Conservation (phyloP, 306 rosid genomes). For the Prunus armeniaca region DNA sequence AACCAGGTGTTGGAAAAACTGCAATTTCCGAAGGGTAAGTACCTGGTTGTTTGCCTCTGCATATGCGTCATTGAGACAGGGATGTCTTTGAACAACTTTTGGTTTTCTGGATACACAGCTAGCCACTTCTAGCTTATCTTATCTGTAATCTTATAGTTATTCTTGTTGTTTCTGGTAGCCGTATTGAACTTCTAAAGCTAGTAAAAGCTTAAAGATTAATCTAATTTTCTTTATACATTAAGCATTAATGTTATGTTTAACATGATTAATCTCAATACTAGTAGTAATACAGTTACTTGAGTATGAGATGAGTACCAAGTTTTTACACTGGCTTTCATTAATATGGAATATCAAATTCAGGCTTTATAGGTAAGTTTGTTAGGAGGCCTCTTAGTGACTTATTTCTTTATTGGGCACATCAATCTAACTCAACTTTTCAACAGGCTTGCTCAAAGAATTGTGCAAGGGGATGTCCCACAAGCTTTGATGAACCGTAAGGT, state of each 20-base stretch:
- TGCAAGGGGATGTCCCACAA: constrained; percentile 98
- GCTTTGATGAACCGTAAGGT: constrained; percentile 97
- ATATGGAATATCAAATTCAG: too few species aligned
- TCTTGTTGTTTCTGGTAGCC: background rate
- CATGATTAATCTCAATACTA: too few species aligned
- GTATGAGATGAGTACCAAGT: too few species aligned
- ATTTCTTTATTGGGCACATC: background rate
- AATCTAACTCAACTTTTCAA: constrained; percentile 25
- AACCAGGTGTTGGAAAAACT: constrained; percentile 99
- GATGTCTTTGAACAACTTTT: background rate
- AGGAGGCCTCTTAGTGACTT: background rate
- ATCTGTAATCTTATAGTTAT: background rate
- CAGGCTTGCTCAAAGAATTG: constrained; percentile 98
- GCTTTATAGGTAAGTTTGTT: background rate
- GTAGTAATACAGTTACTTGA: too few species aligned
- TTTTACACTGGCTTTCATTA: too few species aligned
- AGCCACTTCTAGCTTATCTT: background rate
- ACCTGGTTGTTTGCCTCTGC: constrained; percentile 1
- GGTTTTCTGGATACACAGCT: background rate
- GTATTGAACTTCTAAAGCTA: too few species aligned
- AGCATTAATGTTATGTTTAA: too few species aligned
- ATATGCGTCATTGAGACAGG: background rate
- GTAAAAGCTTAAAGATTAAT: too few species aligned
- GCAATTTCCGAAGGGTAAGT: constrained; percentile 98
- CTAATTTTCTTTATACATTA: too few species aligned